Conservation (phyloP, 2,329 filamentous ascomycete genomes). For the Venturia carpophila region DNA sequence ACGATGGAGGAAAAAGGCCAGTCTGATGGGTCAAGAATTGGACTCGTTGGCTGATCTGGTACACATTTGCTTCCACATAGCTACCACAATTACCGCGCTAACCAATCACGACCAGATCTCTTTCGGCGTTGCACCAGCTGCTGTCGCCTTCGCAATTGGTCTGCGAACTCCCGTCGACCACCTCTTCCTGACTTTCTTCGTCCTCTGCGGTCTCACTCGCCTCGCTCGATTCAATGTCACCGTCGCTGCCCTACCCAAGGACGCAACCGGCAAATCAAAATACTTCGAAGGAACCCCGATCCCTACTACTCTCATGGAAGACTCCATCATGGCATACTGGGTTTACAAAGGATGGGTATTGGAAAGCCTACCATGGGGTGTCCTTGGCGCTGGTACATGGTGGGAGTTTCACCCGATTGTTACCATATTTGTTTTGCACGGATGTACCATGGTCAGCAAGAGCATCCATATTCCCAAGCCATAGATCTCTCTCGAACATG, state of each 20-base stretch:
- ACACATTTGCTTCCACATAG: conserved; percentile 24
- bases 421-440: conserved; percentile 75
- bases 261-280: conserved; percentile 79
- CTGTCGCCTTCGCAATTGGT: conserved; percentile 80
- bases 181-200: conserved; percentile 74
- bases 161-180: conserved; percentile 80
- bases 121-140: conserved; percentile 85
- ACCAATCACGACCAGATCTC: conserved; percentile 59
- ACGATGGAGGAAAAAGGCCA: conserved; percentile 92
- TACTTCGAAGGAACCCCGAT: conserved; percentile 98
- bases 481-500: conserved; percentile 24
- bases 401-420: conserved; percentile 82
- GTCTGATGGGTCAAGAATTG: conserved; percentile 94
- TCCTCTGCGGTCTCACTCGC: conserved; percentile 86
- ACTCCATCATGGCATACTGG: conserved; percentile 78
- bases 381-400: conserved; percentile 55
- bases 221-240: conserved; percentile 98
- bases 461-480: conserved; percentile 91
- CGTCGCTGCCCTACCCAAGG: conserved; percentile 80
- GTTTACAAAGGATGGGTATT: conserved; percentile 72
- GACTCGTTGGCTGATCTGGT: conserved; percentile 94
- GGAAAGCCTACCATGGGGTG: conserved; percentile 68
- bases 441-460: conserved; percentile 92
- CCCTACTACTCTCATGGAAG: conserved; percentile 70
- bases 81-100: background rate